Evolutionary conservation across 768 basidiomycete genomes (phyloP).

Genomic region (Porpolomopsis calyptriformis): DNA sequence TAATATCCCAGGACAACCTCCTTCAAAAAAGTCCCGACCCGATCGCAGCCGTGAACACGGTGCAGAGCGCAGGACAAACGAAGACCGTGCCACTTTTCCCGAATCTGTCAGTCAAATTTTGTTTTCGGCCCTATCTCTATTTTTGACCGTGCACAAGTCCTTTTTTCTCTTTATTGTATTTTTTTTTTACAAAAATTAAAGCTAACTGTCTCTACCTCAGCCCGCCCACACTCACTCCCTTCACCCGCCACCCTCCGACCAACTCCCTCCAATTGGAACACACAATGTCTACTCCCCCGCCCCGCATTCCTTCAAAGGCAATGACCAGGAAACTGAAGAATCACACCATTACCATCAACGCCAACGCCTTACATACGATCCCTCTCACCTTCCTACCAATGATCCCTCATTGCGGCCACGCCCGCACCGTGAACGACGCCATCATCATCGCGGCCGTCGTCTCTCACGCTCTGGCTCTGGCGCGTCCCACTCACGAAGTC

Average conservation of each 20-base stretch:
- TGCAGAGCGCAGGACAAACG: constrained; percentile 21
- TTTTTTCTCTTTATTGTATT: constrained; percentile 11
- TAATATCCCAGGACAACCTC: constrained; percentile 35
- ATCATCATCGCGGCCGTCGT: constrained; percentile 3
- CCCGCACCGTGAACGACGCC: background rate
- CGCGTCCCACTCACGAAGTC: constrained; percentile 19
- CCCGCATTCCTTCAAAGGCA: background rate
- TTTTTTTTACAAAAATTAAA: too few relatives aligned
- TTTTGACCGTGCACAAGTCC: background rate
- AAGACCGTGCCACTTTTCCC: constrained; percentile 19
- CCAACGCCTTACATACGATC: background rate
- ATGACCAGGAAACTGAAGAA: background rate
- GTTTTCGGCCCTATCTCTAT: background rate
- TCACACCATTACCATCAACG: background rate
- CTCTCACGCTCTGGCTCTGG: constrained; percentile 18
- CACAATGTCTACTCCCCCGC: background rate
- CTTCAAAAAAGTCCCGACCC: constrained; percentile 36
- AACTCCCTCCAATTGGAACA: background rate
- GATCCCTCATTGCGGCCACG: background rate
- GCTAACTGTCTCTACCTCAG: too few relatives aligned
- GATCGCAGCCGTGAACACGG: constrained; percentile 17
- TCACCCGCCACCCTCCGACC: constrained; percentile 2
- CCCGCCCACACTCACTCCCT: constrained; percentile 8
- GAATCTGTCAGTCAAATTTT: constrained; percentile 18
- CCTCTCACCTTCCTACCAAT: background rate